Percentiles rank a stretch among this genome's conserved stretches.
These are phyloP conservation scores for Parasitella parasitica DNA, from an alignment of 371 early-diverging fungal species.

Conservation along the genomic window DNA sequence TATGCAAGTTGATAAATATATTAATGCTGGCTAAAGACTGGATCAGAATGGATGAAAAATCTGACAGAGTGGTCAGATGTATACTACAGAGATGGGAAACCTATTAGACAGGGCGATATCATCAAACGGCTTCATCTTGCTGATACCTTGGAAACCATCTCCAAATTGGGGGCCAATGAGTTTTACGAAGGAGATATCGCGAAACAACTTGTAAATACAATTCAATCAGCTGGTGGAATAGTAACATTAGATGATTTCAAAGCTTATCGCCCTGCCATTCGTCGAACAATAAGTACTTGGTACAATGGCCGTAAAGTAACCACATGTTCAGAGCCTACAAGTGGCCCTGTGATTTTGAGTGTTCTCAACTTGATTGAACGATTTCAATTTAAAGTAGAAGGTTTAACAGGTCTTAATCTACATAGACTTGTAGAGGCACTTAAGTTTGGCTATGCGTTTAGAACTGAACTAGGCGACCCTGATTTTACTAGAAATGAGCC, in stretches of 20 bases:
- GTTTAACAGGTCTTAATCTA: slow-evolving; percentile 54
- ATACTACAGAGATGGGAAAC: slow-evolving; percentile 71
- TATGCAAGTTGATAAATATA: neutral
- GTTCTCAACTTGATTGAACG: slow-evolving; percentile 90
- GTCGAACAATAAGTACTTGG: slow-evolving; percentile 62
- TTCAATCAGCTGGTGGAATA: slow-evolving; percentile 77
- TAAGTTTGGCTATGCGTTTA: slow-evolving; percentile 88
- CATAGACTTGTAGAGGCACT: slow-evolving; percentile 90
- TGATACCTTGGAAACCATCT: slow-evolving; percentile 78
- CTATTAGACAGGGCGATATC: slow-evolving; percentile 68
- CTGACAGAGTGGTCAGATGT: slow-evolving; percentile 44
- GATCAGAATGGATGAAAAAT: slow-evolving; percentile 35
- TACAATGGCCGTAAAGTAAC: slow-evolving; percentile 79
- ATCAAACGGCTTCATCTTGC: slow-evolving; percentile 77
- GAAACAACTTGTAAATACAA: slow-evolving; percentile 64
- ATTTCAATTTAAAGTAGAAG: slow-evolving; percentile 63
- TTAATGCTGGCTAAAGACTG: slow-evolving; percentile 8
- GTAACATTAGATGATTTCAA: slow-evolving; percentile 81
- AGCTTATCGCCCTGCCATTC: slow-evolving; percentile 65
- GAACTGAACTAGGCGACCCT: slow-evolving; percentile 86
- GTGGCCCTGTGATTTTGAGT: slow-evolving; percentile 83
- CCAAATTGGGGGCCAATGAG: slow-evolving; percentile 76
- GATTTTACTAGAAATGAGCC: slow-evolving; percentile 55
- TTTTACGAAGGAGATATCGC: slow-evolving; percentile 95
- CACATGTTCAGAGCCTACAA: slow-evolving; percentile 74